Percentiles rank a stretch among this genome's conserved stretches.
phyloP scores from a whole-genome alignment of 805 yeast species.

The Suhomyces pyralidae region DNA sequence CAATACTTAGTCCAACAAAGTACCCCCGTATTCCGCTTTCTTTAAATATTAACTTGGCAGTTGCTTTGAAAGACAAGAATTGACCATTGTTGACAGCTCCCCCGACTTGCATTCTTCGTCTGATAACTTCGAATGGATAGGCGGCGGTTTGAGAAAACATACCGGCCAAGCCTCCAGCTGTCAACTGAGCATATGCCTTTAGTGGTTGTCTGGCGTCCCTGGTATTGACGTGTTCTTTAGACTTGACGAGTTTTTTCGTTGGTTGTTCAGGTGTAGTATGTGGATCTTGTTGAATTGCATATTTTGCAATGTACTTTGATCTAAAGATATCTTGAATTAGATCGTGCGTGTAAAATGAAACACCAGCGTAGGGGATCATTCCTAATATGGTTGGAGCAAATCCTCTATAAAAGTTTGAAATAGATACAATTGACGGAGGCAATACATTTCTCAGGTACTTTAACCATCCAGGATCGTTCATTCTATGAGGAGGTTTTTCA shows the following conservation, averaged over 20 bases:
- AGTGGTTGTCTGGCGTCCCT: constrained; percentile 59
- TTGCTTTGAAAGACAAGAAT: constrained; percentile 50
- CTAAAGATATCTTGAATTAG: constrained; percentile 82
- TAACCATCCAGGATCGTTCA: constrained; percentile 38
- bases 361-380: constrained; percentile 98
- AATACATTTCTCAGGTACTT: constrained; percentile 28
- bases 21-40: constrained; percentile 85
- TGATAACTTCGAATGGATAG: constrained; percentile 91
- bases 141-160: constrained; percentile 94
- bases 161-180: constrained; percentile 96
- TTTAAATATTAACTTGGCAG: constrained; percentile 57
- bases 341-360: constrained; percentile 93
- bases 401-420: constrained; percentile 85
- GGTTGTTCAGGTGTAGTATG: background rate
- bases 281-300: constrained; percentile 39
- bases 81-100: constrained; percentile 65
- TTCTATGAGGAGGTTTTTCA: constrained; percentile 35
- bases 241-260: constrained; percentile 7
- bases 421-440: constrained; percentile 31
- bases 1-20: constrained; percentile 92
- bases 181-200: constrained; percentile 84
- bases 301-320: constrained; percentile 49
- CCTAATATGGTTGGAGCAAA: constrained; percentile 92
- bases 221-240: constrained; percentile 22
- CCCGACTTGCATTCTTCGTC: constrained; percentile 95